A percentile compares a stretch with the other conserved stretches of the same genome.
Conservation (phyloP, 768 basidiomycete genomes). For the Naganishia antarctica region DNA sequence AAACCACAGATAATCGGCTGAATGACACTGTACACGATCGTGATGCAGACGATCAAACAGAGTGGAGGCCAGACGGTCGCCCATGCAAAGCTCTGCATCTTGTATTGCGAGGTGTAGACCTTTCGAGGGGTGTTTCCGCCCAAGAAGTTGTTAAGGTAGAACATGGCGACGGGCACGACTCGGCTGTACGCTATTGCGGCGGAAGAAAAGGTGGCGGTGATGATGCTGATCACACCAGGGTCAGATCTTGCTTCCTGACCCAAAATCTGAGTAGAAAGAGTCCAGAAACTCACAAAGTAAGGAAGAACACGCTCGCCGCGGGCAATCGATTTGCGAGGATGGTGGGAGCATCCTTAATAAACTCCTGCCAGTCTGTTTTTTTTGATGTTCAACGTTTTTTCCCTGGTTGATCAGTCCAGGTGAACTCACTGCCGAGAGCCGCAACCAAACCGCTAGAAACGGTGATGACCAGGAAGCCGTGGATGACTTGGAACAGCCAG, state of each 20-base stretch:
- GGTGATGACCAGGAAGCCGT: constrained; percentile 51
- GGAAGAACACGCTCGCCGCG: constrained; percentile 49
- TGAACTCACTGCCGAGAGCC: constrained; percentile 7
- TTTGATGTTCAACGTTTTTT: no score
- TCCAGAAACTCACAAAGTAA: constrained; percentile 48
- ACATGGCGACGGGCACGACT: constrained; percentile 44
- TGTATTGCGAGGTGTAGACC: constrained; percentile 35
- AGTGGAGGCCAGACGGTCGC: constrained; percentile 44
- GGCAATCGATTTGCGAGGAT: constrained; percentile 45
- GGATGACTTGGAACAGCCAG: constrained; percentile 50
- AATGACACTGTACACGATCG: constrained; percentile 50
- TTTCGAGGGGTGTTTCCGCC: constrained; percentile 48
- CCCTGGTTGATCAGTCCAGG: no score
- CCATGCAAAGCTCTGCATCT: constrained; percentile 38
- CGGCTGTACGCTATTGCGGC: constrained; percentile 46
- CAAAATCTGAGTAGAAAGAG: no score
- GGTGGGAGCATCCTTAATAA: constrained; percentile 8
- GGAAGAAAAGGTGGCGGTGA: constrained; percentile 43
- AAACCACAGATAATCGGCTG: constrained; percentile 49
- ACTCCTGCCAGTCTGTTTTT: neutral
- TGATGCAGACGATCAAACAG: constrained; percentile 45
- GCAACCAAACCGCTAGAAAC: constrained; percentile 46
- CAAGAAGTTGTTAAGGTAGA: constrained; percentile 39
- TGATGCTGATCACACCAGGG: constrained; percentile 31
- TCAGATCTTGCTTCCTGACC: neutral